Conservation (phyloP, 106 monocot genomes). For the Dendrobium nobile region DNA sequence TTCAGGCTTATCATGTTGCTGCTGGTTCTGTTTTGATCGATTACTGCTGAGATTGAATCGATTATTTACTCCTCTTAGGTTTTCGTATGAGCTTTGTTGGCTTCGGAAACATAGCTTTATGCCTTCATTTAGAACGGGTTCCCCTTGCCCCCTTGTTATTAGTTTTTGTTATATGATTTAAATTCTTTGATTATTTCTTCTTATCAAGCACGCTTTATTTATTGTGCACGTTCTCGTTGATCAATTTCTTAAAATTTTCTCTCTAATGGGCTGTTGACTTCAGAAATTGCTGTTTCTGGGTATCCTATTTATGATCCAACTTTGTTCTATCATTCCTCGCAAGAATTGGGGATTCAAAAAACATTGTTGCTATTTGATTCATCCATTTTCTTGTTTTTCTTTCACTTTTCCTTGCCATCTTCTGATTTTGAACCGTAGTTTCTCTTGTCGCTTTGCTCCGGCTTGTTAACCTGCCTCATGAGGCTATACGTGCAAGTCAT, state of each 20-base stretch:
- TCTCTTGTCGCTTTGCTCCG: neutral
- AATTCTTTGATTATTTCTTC: neutral
- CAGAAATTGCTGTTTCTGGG: too few relatives aligned
- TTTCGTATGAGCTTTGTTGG: neutral
- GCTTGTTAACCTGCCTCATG: constrained; percentile 25
- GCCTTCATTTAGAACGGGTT: neutral
- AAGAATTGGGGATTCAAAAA: neutral
- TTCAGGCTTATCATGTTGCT: neutral
- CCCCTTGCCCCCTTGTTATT: neutral
- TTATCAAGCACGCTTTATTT: neutral
- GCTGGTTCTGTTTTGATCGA: constrained; percentile 1
- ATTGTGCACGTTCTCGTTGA: too few relatives aligned
- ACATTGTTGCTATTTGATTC: neutral
- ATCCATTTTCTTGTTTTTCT: neutral
- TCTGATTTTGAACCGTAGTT: neutral
- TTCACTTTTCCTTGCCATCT: neutral
- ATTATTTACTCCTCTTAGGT: neutral
- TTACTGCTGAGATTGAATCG: neutral
- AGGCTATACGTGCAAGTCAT: constrained; percentile 51
- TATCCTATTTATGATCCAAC: neutral
- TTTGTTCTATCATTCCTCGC: neutral
- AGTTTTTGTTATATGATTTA: neutral
- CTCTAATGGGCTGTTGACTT: too few relatives aligned
- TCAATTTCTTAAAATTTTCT: too few relatives aligned
- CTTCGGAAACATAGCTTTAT: neutral